Evolutionary conservation across 208 protist genomes (phyloP).

Genomic region (Leishmania tarentolae): DNA sequence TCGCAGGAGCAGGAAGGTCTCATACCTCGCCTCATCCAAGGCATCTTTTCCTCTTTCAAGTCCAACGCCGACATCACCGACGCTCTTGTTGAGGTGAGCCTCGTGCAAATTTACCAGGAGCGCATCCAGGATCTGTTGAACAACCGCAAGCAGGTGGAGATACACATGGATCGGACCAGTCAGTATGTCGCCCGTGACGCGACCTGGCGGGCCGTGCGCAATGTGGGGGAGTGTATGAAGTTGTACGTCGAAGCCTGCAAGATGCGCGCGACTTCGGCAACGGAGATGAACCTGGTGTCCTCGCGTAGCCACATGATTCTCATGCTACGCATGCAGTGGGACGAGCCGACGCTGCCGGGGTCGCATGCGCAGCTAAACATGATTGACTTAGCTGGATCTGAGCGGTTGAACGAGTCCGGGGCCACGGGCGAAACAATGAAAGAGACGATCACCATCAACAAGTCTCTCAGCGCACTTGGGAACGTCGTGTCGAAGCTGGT

Average conservation of each 20-base stretch:
- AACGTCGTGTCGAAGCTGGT: constrained; percentile 93
- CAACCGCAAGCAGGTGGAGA: constrained; percentile 79
- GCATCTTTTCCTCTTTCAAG: constrained; percentile 72
- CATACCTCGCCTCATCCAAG: constrained; percentile 77
- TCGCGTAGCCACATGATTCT: constrained; percentile 92
- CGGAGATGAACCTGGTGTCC: constrained; percentile 92
- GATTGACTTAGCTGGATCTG: constrained; percentile 94
- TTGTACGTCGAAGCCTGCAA: constrained; percentile 71
- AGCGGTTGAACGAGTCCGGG: constrained; percentile 86
- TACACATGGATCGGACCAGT: constrained; percentile 87
- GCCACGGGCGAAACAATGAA: constrained; percentile 86
- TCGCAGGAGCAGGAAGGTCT: constrained; percentile 49
- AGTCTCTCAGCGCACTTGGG: constrained; percentile 92
- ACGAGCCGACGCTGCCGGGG: constrained; percentile 83
- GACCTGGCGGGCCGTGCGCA: constrained; percentile 66
- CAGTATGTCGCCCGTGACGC: constrained; percentile 89
- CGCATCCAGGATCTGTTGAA: constrained; percentile 89
- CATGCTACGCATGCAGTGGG: constrained; percentile 90
- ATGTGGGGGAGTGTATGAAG: constrained; percentile 80
- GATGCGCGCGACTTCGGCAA: constrained; percentile 78
- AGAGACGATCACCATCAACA: constrained; percentile 95
- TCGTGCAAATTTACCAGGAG: constrained; percentile 93
- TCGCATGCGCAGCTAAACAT: constrained; percentile 91
- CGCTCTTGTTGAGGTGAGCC: constrained; percentile 69
- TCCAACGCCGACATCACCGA: constrained; percentile 73